Evolutionary conservation across 192 early-diverging fungal species (phyloP), one percentile per base, ranked within the genome.

Genomic region (Coemansia sp.): DNA sequence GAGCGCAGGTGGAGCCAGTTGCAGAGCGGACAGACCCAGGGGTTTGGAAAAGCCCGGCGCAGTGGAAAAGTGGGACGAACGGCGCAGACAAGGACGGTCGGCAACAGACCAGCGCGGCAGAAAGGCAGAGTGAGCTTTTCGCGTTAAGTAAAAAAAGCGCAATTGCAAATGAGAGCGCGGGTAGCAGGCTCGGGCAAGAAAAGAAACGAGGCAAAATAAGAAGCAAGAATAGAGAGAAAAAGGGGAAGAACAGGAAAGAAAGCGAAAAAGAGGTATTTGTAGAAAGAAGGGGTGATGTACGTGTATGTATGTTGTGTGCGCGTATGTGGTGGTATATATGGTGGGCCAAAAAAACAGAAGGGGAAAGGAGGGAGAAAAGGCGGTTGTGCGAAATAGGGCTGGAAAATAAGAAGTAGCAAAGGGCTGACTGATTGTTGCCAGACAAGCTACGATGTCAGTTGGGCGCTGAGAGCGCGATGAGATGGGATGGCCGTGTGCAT

Each of bases 401-500:
- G 39, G 22, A 46, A 28, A 58, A 35, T 28, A 58, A 46, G 22
- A 42, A 58, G 42, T 36, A 42, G 24, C 19, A n/a, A 36, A 53
- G 18, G 51, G 51, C 25, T 53, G 51, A 16, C 8, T 58, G 57
- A 58, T 58, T 46, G 57, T 58, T 58, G 35, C 23, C 35, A 58
- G 22, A 60, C 58, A 60, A 50, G 58, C 58, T 58, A 3, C 20
- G 57, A 58, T 58, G 57, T 58, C 57, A 58, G 39, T 22, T 58
- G 39, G 22, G 42, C 14, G 39, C 23, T 18, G 20, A 35, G 39
- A 28, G 35, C 19, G 36, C 36, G 25, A 47, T 45, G 20, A 39
- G 32, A 39, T 35, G 32, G 34, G 57, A 58, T 42, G 57, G 57
- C 20, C 57, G 42, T 58, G 57, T 58, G 57, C 57, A 58, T 58